These are phyloP conservation scores for Hyaloscypha bicolor DNA, from an alignment of 495 filamentous ascomycete species.

Conservation along the genomic window DNA sequence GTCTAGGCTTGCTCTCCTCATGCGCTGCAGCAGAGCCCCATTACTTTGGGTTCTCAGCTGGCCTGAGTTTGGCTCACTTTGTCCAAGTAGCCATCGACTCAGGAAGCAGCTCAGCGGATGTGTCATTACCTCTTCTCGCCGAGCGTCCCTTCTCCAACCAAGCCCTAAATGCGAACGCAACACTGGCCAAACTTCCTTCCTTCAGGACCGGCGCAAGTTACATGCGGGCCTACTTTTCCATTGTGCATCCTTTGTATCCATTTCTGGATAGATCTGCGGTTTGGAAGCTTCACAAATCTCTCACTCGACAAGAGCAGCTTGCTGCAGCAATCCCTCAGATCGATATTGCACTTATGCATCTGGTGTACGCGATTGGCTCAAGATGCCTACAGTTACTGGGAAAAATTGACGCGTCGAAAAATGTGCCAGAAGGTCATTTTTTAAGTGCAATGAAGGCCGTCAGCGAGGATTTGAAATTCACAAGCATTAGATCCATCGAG, in stretches of 20 bases:
- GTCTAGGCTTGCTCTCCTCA: background rate
- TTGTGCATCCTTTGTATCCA: constrained; percentile 1
- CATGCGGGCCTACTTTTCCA: background rate
- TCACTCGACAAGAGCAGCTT: background rate
- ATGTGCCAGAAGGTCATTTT: background rate
- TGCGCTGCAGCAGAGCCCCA: background rate
- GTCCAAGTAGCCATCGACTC: constrained; percentile 3
- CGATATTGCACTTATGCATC: background rate
- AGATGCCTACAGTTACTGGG: background rate
- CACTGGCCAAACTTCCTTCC: background rate
- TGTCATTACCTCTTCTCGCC: background rate
- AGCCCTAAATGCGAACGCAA: background rate
- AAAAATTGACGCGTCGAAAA: background rate
- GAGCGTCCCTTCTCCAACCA: constrained; percentile 1
- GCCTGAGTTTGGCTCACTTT: constrained; percentile 5
- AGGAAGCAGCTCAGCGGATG: background rate
- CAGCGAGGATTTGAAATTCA: background rate
- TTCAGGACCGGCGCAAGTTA: background rate
- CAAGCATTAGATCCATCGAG: background rate
- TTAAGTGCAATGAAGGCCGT: constrained; percentile 1
- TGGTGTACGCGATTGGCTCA: background rate
- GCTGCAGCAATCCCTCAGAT: background rate
- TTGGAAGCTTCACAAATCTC: background rate
- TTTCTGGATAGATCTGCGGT: background rate
- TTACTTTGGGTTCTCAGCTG: constrained; percentile 1